A percentile compares a stretch with the other conserved stretches of the same genome.
Evolutionary conservation across 139 green algal genomes (phyloP).

Genomic region (Chlamydomonas incerta): DNA sequence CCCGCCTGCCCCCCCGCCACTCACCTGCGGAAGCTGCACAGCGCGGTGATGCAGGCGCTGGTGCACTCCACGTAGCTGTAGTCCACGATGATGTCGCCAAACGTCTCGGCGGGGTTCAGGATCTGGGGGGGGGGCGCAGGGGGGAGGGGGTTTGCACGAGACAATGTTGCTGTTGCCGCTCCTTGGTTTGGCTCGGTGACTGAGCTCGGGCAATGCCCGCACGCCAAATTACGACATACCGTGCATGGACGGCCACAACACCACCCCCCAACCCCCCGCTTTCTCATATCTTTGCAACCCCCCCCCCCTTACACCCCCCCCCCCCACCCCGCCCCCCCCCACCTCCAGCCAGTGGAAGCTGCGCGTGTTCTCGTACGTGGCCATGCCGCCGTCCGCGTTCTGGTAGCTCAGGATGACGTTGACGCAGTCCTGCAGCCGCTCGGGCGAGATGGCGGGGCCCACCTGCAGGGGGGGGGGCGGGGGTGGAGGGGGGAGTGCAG

Average conservation of each 20-base stretch:
- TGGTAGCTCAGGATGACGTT: slow-evolving; percentile 91
- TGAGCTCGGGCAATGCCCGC: no score
- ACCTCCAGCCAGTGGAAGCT: slow-evolving; percentile 81
- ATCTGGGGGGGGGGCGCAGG: no score
- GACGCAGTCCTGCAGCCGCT: slow-evolving; percentile 86
- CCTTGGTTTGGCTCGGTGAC: no score
- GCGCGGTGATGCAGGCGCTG: slow-evolving; percentile 93
- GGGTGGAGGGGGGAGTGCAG: no score
- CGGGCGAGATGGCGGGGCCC: slow-evolving; percentile 69
- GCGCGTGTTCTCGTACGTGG: slow-evolving; percentile 98
- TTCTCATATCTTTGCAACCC: no score
- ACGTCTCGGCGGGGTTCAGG: slow-evolving; percentile 98
- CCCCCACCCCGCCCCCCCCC: background rate
- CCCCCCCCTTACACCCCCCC: no score
- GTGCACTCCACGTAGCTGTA: slow-evolving; percentile 98
- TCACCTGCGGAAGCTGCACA: slow-evolving; percentile 75
- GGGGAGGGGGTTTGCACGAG: no score
- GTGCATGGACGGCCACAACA: no score
- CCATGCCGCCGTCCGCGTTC: slow-evolving; percentile 94
- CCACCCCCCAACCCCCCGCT: no score
- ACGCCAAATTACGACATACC: no score
- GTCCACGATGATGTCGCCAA: slow-evolving; percentile 99
- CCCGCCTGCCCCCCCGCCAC: background rate
- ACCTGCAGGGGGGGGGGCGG: slow-evolving; percentile 47
- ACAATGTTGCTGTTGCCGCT: no score